Percentiles rank a stretch among this genome's conserved stretches.
Evolutionary conservation across 2,329 filamentous ascomycete genomes (phyloP).

Genomic region (Exophiala dermatitidis): DNA sequence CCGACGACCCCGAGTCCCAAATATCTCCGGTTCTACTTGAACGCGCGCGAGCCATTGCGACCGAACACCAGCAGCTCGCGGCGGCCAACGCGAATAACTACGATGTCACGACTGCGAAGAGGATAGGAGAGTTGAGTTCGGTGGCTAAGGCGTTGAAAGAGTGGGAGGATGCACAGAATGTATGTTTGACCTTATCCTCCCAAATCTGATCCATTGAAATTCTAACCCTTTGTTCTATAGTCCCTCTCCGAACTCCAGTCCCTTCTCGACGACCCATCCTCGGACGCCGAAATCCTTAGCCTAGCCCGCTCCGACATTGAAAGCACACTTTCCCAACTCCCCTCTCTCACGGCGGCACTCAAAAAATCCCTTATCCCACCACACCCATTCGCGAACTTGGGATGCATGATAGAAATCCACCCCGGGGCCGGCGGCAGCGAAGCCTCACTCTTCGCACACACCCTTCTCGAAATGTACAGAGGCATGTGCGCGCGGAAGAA

Average conservation of each 20-base stretch:
- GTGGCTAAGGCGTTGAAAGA: conserved; percentile 48
- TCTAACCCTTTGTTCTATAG: conserved; percentile 27
- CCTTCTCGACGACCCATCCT: conserved; percentile 61
- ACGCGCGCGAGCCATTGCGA: conserved; percentile 48
- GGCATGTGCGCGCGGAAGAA: conserved; percentile 64
- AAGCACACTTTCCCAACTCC: conserved; percentile 56
- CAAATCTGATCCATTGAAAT: too few species aligned
- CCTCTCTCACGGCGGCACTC: conserved; percentile 58
- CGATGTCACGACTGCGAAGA: conserved; percentile 51
- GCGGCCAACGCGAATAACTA: conserved; percentile 49
- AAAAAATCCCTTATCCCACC: conserved; percentile 73
- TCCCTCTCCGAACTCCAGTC: conserved; percentile 62
- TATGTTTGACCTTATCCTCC: conserved; percentile 23
- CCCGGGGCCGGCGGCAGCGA: conserved; percentile 89
- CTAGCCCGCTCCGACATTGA: conserved; percentile 63
- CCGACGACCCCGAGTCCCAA: conserved; percentile 19
- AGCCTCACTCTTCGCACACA: conserved; percentile 80
- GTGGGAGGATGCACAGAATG: conserved; percentile 54
- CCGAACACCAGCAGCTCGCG: conserved; percentile 50
- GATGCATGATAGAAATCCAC: conserved; percentile 84
- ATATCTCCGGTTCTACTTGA: conserved; percentile 47
- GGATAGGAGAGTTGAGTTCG: conserved; percentile 47
- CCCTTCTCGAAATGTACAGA: conserved; percentile 85
- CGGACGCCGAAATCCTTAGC: conserved; percentile 53
- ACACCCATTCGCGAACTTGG: conserved; percentile 82